These are phyloP conservation scores for Mycogone perniciosa DNA, from an alignment of 2,329 filamentous ascomycete species.

Conservation along the genomic window DNA sequence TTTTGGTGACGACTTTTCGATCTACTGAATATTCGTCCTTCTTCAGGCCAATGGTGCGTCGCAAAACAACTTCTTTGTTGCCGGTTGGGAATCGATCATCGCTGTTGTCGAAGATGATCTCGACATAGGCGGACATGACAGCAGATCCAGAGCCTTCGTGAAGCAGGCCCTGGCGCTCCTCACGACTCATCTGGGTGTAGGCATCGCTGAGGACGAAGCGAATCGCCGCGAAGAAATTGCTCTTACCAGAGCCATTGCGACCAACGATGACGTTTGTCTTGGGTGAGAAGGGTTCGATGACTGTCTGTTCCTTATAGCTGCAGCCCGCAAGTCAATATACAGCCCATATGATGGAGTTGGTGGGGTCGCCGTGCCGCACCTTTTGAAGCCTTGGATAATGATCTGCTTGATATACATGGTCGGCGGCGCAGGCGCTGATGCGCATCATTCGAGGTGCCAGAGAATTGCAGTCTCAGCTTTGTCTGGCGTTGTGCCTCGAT, in stretches of 20 bases:
- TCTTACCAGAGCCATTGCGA: conserved; percentile 98
- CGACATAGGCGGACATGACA: conserved; percentile 98
- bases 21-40: conserved; percentile 99
- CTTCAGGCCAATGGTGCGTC: conserved; percentile 92
- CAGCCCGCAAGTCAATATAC: conserved; percentile 17
- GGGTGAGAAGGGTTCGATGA: conserved; percentile 95
- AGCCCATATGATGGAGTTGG: conserved; percentile 4
- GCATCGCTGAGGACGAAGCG: conserved; percentile 97
- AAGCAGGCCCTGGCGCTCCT: conserved; percentile 92
- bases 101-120: conserved; percentile 97
- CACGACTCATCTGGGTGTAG: conserved; percentile 90
- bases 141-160: conserved; percentile 97
- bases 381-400: conserved; percentile 99
- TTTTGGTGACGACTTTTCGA: conserved; percentile 90
- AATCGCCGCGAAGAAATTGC: conserved; percentile 98
- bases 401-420: conserved; percentile 99
- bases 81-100: conserved; percentile 93
- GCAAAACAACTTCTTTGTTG: conserved; percentile 81
- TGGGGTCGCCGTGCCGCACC: conserved; percentile 45
- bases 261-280: conserved; percentile 98
- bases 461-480: conserved; percentile 20
- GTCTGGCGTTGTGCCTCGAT: conserved; percentile 11
- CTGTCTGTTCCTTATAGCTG: conserved; percentile 98
- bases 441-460: conserved; percentile 29
- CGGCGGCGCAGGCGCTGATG: conserved; percentile 32